These are phyloP conservation scores for Tolypocladium nubicola DNA, from an alignment of 2,329 filamentous ascomycete species.

Conservation along the genomic window DNA sequence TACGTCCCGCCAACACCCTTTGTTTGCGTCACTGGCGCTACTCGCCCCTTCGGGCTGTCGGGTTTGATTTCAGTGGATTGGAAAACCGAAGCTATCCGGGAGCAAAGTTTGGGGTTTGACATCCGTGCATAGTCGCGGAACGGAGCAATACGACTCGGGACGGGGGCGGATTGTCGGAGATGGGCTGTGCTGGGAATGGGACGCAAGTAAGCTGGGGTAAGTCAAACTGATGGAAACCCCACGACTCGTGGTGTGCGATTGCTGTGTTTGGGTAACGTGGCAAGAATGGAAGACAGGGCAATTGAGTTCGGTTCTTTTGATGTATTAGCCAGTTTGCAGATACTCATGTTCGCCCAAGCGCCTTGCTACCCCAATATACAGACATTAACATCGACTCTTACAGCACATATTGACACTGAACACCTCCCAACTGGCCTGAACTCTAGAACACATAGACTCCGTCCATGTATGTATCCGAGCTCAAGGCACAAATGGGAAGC, in stretches of 20 bases:
- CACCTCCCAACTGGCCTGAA: neutral
- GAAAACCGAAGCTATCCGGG: neutral
- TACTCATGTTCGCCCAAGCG: neutral
- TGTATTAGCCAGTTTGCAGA: neutral
- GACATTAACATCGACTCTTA: neutral
- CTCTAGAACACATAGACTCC: neutral
- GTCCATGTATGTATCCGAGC: neutral
- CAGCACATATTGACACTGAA: neutral
- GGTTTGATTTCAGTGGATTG: neutral
- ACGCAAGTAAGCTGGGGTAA: too few relatives aligned
- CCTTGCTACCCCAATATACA: neutral
- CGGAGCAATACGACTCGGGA: too few relatives aligned
- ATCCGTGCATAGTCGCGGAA: neutral
- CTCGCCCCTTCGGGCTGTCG: neutral
- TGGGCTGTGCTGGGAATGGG: too few relatives aligned
- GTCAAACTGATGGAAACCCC: too few relatives aligned
- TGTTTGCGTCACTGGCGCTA: neutral
- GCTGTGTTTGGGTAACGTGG: too few relatives aligned
- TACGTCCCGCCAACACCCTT: neutral
- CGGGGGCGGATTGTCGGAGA: too few relatives aligned
- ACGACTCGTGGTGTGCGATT: too few relatives aligned
- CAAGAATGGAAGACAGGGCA: too few relatives aligned
- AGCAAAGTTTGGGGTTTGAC: too few relatives aligned
- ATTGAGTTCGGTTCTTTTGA: neutral
- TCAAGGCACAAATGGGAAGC: slow-evolving; percentile 13